A percentile compares a stretch with the other conserved stretches of the same genome.
phyloP scores from a whole-genome alignment of 495 filamentous ascomycete species.

The Penicillium arizonense region DNA sequence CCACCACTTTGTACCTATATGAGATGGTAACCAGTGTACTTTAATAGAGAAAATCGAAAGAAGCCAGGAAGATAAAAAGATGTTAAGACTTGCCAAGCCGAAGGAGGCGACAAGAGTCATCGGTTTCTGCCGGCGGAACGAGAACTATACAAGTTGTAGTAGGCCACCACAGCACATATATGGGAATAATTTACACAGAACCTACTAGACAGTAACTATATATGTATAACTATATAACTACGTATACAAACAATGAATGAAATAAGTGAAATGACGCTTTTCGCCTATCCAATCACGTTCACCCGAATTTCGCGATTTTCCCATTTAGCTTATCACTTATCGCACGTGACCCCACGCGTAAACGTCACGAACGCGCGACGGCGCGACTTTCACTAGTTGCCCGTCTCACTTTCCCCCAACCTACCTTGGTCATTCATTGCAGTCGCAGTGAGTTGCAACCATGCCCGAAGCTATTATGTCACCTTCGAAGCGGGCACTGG shows the following conservation, averaged over 20 bases:
- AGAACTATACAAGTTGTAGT: not conserved
- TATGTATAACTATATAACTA: not conserved
- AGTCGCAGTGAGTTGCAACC: slow-evolving; percentile 9
- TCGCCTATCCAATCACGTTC: not conserved
- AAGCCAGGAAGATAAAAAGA: not conserved
- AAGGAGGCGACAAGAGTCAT: slow-evolving; percentile 12
- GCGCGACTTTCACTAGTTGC: slow-evolving; percentile 18
- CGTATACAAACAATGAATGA: not conserved
- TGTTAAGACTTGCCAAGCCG: slow-evolving; percentile 7
- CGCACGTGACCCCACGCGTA: slow-evolving; percentile 29
- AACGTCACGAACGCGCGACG: slow-evolving; percentile 26
- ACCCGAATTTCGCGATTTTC: not conserved
- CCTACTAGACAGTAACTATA: not conserved
- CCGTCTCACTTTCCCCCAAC: slow-evolving; percentile 7
- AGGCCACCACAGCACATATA: no score
- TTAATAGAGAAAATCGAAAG: not conserved
- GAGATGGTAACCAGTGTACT: slow-evolving; percentile 24
- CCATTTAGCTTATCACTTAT: slow-evolving; percentile 21
- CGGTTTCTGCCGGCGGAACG: slow-evolving; percentile 15
- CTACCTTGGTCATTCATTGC: no score
- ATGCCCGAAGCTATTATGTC: slow-evolving; percentile 53
- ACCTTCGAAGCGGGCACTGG: slow-evolving; percentile 58
- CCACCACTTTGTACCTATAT: not conserved
- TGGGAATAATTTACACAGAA: no score
- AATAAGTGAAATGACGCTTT: not conserved